Conservation (phyloP, 345 rosid species). For the Populus pruinosa region DNA sequence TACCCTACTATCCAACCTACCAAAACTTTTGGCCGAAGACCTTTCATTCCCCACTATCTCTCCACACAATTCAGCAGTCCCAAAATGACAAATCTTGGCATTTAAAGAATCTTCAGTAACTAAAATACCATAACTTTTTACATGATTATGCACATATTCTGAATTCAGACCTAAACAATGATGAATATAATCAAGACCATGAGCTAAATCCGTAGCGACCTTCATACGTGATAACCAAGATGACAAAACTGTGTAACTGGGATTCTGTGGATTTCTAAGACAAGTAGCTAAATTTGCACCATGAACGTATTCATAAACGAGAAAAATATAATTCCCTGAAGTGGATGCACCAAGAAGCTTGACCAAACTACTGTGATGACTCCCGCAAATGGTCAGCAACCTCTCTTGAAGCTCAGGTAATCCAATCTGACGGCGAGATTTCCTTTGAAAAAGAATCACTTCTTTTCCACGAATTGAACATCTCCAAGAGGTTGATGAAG, state of each 20-base stretch:
- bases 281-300: slow-evolving; percentile 27
- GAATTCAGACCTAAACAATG: slow-evolving; percentile 14
- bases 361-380: slow-evolving; percentile 66
- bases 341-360: slow-evolving; percentile 70
- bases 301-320: slow-evolving; percentile 20
- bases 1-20: slow-evolving; percentile 7
- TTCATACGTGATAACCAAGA: slow-evolving; percentile 27
- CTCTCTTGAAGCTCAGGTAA: slow-evolving; percentile 44
- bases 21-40: neutral
- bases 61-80: slow-evolving; percentile 31
- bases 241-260: slow-evolving; percentile 19
- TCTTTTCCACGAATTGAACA: slow-evolving; percentile 29
- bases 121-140: slow-evolving; percentile 22
- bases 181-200: slow-evolving; percentile 30
- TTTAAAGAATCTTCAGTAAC: slow-evolving; percentile 17
- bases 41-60: neutral
- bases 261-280: slow-evolving; percentile 23
- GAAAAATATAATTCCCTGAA: slow-evolving; percentile 31
- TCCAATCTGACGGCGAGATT: slow-evolving; percentile 38
- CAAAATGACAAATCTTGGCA: slow-evolving; percentile 33
- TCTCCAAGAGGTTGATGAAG: slow-evolving; percentile 40
- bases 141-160: slow-evolving; percentile 22
- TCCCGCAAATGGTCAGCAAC: slow-evolving; percentile 56
- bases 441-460: slow-evolving; percentile 25
- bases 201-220: slow-evolving; percentile 25